These are phyloP conservation scores for Boletus rufocinnamomeus DNA, from an alignment of 768 basidiomycete genomes.

Conservation along the genomic window DNA sequence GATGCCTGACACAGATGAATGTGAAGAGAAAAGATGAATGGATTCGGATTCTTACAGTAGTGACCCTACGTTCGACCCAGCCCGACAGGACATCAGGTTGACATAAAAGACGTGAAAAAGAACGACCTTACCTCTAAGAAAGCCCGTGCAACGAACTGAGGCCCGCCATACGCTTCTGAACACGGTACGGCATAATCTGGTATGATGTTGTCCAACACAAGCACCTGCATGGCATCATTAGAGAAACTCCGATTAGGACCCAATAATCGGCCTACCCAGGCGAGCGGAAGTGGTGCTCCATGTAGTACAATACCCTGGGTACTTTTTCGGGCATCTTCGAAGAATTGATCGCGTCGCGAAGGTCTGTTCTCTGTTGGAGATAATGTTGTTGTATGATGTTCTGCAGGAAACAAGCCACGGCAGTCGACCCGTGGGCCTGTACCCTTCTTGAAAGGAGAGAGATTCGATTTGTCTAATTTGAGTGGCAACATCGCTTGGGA, in stretches of 20 bases:
- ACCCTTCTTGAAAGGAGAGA: slow-evolving; percentile 23
- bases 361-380: not conserved
- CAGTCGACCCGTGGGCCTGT: slow-evolving; percentile 21
- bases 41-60: slow-evolving; percentile 24
- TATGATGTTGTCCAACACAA: slow-evolving; percentile 30
- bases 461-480: slow-evolving; percentile 13
- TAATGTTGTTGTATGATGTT: not conserved
- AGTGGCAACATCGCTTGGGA: slow-evolving; percentile 16
- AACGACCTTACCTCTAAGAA: slow-evolving; percentile 22
- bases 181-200: slow-evolving; percentile 33
- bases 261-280: slow-evolving; percentile 23
- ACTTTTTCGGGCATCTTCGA: slow-evolving; percentile 7
- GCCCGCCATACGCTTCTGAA: slow-evolving; percentile 27
- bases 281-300: slow-evolving; percentile 31
- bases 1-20: slow-evolving; percentile 18
- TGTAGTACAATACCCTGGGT: slow-evolving; percentile 15
- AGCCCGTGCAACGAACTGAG: slow-evolving; percentile 32
- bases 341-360: slow-evolving; percentile 4
- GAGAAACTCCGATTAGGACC: not conserved
- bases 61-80: slow-evolving; percentile 20
- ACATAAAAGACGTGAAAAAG: not conserved
- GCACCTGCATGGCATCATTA: slow-evolving; percentile 16
- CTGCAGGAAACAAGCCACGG: slow-evolving; percentile 20
- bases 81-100: not conserved
- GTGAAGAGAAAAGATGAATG: not conserved